phyloP scores from a whole-genome alignment of 306 rosid genomes.

The Fagus crenata region DNA sequence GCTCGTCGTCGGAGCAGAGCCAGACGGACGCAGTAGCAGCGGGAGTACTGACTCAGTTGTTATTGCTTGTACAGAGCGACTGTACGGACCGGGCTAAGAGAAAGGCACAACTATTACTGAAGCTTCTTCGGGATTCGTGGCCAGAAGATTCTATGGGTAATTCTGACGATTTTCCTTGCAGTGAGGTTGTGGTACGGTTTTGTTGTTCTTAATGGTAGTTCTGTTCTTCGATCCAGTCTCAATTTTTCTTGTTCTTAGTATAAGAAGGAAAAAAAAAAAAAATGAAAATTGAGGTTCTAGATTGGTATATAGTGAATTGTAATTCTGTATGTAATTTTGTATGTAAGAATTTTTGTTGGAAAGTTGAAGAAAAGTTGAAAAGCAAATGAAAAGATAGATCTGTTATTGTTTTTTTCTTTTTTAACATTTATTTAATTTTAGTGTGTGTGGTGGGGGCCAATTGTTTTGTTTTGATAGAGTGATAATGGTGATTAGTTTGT shows the following conservation, averaged over 20 bases:
- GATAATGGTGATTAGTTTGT: background rate
- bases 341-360: conserved; percentile 44
- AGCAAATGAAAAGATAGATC: conserved; percentile 23
- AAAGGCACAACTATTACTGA: conserved; percentile 83
- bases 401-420: conserved; percentile 17
- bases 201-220: conserved; percentile 14
- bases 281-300: conserved; percentile 31
- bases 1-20: conserved; percentile 65
- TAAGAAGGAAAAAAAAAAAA: background rate
- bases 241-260: conserved; percentile 29
- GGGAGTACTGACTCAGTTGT: conserved; percentile 74
- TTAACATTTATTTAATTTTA: background rate
- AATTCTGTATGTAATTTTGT: conserved; percentile 53
- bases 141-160: conserved; percentile 76
- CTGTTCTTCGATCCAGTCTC: conserved; percentile 31
- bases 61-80: conserved; percentile 83
- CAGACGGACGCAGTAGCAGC: conserved; percentile 78
- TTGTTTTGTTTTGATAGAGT: background rate
- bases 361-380: conserved; percentile 13
- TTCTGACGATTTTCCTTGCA: conserved; percentile 80
- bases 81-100: conserved; percentile 91
- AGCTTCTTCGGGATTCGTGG: conserved; percentile 99
- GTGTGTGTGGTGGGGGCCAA: background rate
- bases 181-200: conserved; percentile 62
- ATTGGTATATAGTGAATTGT: conserved; percentile 47